Conservation (phyloP, 2,329 filamentous ascomycete species). For the Apiospora arundinis region DNA sequence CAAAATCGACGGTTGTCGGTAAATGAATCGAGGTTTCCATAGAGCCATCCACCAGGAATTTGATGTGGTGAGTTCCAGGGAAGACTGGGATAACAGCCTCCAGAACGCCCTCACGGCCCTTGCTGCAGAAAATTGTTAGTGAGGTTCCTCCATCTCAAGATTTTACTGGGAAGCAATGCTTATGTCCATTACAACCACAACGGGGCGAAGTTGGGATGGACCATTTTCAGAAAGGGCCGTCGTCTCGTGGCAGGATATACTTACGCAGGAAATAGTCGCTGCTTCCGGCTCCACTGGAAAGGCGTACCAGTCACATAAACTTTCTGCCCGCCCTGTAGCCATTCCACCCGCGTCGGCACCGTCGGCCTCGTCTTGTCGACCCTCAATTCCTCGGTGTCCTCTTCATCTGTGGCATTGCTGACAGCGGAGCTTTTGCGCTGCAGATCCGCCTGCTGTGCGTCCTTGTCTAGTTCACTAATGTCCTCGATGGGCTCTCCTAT, state of each 20-base stretch:
- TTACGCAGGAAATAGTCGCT: constrained; percentile 84
- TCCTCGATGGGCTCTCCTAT: constrained; percentile 57
- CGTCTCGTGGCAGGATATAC: constrained; percentile 44
- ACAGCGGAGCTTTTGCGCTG: constrained; percentile 63
- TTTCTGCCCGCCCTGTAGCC: constrained; percentile 83
- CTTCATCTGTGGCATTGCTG: constrained; percentile 75
- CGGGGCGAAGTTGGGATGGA: not conserved
- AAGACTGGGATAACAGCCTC: constrained; percentile 82
- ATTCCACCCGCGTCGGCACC: constrained; percentile 85
- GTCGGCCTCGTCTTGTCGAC: constrained; percentile 78
- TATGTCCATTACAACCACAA: not conserved
- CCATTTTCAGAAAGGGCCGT: not conserved
- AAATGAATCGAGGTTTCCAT: constrained; percentile 88
- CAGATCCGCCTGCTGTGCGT: constrained; percentile 51
- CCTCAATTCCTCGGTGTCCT: constrained; percentile 77
- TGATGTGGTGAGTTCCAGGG: constrained; percentile 94
- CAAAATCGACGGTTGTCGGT: constrained; percentile 96
- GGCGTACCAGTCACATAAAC: constrained; percentile 98
- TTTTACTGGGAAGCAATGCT: not conserved
- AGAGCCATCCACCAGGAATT: constrained; percentile 92
- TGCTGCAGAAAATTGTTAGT: constrained; percentile 43
- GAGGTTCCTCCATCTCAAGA: not conserved
- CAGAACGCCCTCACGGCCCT: constrained; percentile 67
- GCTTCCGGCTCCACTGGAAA: constrained; percentile 96
- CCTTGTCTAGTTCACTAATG: constrained; percentile 53